phyloP scores from a whole-genome alignment of 2,329 filamentous ascomycete genomes.

The Neopestalotiopsis sp. region DNA sequence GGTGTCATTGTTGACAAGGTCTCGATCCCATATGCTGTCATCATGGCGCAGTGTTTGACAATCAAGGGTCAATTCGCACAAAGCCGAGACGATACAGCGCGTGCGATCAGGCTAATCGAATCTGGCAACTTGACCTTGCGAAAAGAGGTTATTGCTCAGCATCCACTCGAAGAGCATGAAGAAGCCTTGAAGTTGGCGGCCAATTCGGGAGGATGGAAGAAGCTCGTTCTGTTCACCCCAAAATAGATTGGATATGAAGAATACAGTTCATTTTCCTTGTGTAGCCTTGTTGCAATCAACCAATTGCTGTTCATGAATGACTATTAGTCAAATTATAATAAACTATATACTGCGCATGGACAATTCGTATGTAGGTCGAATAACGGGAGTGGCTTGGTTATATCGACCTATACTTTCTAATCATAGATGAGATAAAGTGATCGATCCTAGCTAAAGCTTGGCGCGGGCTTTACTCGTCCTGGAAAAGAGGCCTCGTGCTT shows the following conservation, averaged over 20 bases:
- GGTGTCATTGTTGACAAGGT: conserved; percentile 4
- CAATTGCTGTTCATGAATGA: too few relatives aligned
- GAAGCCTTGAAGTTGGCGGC: not conserved
- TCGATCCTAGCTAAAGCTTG: not conserved
- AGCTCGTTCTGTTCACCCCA: not conserved
- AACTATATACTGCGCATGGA: too few relatives aligned
- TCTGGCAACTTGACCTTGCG: conserved; percentile 4
- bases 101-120: not conserved
- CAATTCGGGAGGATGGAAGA: not conserved
- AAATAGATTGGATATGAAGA: not conserved
- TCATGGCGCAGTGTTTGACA: conserved; percentile 5
- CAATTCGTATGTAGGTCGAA: too few relatives aligned
- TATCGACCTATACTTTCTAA: not conserved
- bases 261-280: too few relatives aligned
- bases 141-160: not conserved
- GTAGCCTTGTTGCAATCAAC: too few relatives aligned
- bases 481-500: not conserved
- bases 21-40: not conserved
- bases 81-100: not conserved
- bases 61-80: conserved; percentile 9
- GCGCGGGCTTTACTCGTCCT: not conserved
- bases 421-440: not conserved
- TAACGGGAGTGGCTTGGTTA: not conserved
- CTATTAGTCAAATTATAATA: too few relatives aligned
- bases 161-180: not conserved